phyloP scores from a whole-genome alignment of 1,284 basidiomycete species.

The Volvariella volvacea region DNA sequence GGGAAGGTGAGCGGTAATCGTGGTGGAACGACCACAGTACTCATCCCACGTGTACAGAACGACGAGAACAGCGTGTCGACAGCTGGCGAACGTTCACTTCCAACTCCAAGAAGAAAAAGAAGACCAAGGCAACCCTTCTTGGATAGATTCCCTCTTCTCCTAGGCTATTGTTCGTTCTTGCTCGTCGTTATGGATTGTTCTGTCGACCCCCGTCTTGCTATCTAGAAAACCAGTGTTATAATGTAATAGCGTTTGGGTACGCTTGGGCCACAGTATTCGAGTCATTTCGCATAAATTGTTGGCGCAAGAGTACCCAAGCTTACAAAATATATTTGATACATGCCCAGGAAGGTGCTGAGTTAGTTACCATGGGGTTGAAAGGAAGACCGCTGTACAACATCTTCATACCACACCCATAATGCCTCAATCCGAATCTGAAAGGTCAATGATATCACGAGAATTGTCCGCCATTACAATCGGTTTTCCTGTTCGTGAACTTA shows the following conservation, averaged over 20 bases:
- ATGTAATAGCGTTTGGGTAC: too few relatives aligned
- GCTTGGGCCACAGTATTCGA: too few relatives aligned
- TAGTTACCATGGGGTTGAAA: too few relatives aligned
- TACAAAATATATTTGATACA: too few relatives aligned
- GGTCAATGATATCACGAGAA: conserved; percentile 36
- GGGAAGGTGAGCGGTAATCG: conserved; percentile 60
- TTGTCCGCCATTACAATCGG: conserved; percentile 14
- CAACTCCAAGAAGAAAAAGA: conserved; percentile 79
- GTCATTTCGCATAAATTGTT: too few relatives aligned
- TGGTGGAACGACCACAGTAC: neutral
- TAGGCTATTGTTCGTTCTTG: conserved; percentile 8
- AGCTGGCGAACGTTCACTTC: conserved; percentile 70
- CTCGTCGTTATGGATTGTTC: conserved; percentile 4
- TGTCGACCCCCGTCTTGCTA: too few relatives aligned
- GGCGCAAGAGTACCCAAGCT: too few relatives aligned
- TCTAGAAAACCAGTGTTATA: too few relatives aligned
- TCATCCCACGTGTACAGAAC: conserved; percentile 37
- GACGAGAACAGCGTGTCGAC: conserved; percentile 72
- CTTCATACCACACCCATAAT: too few relatives aligned
- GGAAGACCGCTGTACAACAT: too few relatives aligned
- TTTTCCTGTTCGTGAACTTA: conserved; percentile 9
- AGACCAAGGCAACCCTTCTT: conserved; percentile 57
- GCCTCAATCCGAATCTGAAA: conserved; percentile 34
- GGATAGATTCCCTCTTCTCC: conserved; percentile 36
- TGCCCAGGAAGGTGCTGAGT: too few relatives aligned